Base-by-base conservation (phyloP, 495 filamentous ascomycete genomes). In the Penicillium angulare region DNA sequence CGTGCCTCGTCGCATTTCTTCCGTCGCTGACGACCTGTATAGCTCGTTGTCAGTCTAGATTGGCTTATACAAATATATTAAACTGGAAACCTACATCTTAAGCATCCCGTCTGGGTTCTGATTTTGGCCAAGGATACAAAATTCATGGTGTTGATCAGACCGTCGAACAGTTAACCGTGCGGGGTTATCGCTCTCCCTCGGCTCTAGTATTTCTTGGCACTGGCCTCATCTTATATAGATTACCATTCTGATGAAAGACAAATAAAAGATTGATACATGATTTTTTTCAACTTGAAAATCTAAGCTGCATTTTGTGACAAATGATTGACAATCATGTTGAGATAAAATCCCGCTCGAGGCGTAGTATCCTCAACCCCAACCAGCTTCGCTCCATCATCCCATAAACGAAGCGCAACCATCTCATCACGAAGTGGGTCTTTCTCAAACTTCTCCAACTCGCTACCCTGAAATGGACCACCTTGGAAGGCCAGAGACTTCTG, bases 381-480 rank as follows among this genome's bases (percentile, higher is more conserved):
- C 23, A 72, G 33, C 49, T 74, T 77, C 0, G 72, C 71, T 6
- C 47, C 52, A 62, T 77, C 73, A 51, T 77, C 73, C 71, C 72
- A 77, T 38, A 60, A 59, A 20, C 72, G 59, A 16, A 77, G 49
- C 5, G 57, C 56, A 26, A 71, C 67, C 69, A 73, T 75, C 17
- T 72, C 66, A 26, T 68, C 61, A 5, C 61, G 63, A 22, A 72
- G 58, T 1, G 62, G 63, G 43, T 72, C 64, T 42, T 58, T 21
- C 3, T 65, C 57, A 15, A 69, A 69, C 4, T 34, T 39, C 15
- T 40, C 21, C 3, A 73, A 47, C 41, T 76, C 72, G 0, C 43
- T 53, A 1, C 63, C 71, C 20, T 56, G 31, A 39, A 76, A 74
- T 1, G 72, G 73, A 9, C 73, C 75, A 13, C 74, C 73, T 38